phyloP scores from a whole-genome alignment of 208 protist species.

The Trichomonas gallinae region DNA sequence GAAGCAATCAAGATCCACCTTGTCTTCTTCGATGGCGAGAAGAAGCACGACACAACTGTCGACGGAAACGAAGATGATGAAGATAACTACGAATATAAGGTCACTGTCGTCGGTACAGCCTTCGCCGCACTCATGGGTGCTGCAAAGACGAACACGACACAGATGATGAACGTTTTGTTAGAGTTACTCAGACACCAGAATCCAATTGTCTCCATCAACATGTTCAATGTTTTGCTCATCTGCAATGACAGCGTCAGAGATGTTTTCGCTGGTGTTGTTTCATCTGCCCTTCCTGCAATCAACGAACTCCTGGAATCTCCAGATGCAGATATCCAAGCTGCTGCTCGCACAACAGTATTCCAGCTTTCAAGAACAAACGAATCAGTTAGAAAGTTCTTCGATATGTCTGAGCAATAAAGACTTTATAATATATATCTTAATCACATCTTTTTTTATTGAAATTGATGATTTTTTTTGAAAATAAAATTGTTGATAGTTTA shows the following conservation, averaged over 20 bases:
- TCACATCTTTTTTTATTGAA: too few relatives aligned
- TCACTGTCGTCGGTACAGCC: background rate
- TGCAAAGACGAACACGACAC: background rate
- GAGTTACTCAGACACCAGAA: background rate
- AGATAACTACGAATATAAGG: background rate
- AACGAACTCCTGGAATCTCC: background rate
- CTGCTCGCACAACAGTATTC: background rate
- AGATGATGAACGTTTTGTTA: background rate
- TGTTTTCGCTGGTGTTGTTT: background rate
- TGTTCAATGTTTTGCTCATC: background rate
- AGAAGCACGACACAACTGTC: background rate
- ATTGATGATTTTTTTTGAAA: too few relatives aligned
- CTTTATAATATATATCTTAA: too few relatives aligned
- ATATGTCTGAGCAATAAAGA: background rate
- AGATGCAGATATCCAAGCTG: background rate
- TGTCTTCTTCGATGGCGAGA: background rate
- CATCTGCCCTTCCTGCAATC: background rate
- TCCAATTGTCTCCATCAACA: background rate
- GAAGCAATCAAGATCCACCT: background rate
- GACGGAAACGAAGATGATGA: background rate
- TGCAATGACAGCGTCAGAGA: background rate
- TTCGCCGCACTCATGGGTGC: background rate
- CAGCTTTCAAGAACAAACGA: background rate
- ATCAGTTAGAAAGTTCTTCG: background rate
- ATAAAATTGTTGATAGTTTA: too few relatives aligned